These are phyloP conservation scores for Lodderomyces beijingensis DNA, from an alignment of 1,139 yeast genomes.

Conservation along the genomic window DNA sequence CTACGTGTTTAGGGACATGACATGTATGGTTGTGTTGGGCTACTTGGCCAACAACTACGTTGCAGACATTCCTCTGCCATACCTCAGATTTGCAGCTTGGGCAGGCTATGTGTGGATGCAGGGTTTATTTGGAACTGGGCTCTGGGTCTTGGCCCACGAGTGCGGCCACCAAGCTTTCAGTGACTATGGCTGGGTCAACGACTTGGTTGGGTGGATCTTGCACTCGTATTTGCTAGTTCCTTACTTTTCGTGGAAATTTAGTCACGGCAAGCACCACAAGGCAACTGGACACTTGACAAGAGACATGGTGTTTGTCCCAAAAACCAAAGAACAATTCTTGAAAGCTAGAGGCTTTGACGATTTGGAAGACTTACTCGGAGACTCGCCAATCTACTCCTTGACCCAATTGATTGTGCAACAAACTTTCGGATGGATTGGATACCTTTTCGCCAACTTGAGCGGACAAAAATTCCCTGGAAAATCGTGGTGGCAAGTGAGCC, in stretches of 20 bases:
- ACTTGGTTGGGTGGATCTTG: conserved; percentile 55
- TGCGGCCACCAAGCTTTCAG: conserved; percentile 65
- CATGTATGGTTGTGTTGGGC: conserved; percentile 38
- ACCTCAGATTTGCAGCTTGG: conserved; percentile 56
- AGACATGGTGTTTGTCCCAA: conserved; percentile 60
- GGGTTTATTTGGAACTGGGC: conserved; percentile 50
- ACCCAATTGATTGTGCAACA: conserved; percentile 45
- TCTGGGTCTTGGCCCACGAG: conserved; percentile 64
- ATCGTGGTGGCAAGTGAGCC: conserved; percentile 31
- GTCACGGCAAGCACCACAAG: conserved; percentile 61
- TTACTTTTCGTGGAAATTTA: conserved; percentile 58
- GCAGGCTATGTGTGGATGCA: conserved; percentile 38
- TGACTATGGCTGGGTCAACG: conserved; percentile 53
- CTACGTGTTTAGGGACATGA: conserved; percentile 57
- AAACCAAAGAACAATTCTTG: conserved; percentile 44
- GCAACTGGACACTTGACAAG: conserved; percentile 58
- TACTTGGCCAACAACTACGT: conserved; percentile 45
- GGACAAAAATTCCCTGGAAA: conserved; percentile 45
- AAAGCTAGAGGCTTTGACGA: conserved; percentile 21
- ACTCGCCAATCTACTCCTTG: conserved; percentile 51
- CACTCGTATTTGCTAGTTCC: conserved; percentile 58
- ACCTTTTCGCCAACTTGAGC: conserved; percentile 48
- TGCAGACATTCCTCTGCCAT: conserved; percentile 43
- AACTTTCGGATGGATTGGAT: conserved; percentile 48
- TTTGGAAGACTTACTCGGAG: conserved; percentile 48